Evolutionary conservation across 768 basidiomycete genomes (phyloP), one percentile per base, ranked within the genome.

Genomic region (Pisolithus marmoratus): DNA sequence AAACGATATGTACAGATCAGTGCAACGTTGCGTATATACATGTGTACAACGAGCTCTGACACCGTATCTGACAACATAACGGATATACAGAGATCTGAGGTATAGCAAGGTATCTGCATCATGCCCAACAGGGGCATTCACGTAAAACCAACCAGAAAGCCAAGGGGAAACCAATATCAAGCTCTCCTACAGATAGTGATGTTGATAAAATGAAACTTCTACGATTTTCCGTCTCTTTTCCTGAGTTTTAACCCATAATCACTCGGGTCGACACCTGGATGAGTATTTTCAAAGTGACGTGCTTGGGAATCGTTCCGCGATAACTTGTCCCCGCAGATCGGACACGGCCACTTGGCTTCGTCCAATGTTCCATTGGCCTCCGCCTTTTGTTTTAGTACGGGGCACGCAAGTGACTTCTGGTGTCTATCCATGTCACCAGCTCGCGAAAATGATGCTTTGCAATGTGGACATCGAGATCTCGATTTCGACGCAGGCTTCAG

Each of bases 351-450:
- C 34, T 22, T 47, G 2, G 46, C 46, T 14, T 47, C 46, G 29
- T 36, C 34, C 34, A 47, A 22, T 20, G 46, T 47, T 22, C 46
- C 46, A 22, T 47, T 15, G 1, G 5, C 19, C 31, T 47, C 46
- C n/a, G 46, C 46, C 31, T 47, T 20, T n/a, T 20, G 46, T 12
- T 31, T 47, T 11, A 47, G 29, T 19, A 47, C 46, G 8, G 29
- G 29, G 34, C 46, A 47, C 6, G 46, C 46, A 31, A 47, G 34
- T 19, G 46, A 47, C 22, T 46, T 40, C 9, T 46, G 31, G 34
- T 52, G 51, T 26, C 51, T 23, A 8, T 40, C 22, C 19, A 46
- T n/a, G 15, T 52, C 51, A n/a, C 44, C 42, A 9, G 24, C n/a
- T n/a, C 51, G 27, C 8, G 51, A 37, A 26, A 52, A 52, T 6